Evolutionary conservation across 2,329 filamentous ascomycete genomes (phyloP).

Genomic region (Leptoxyphium fumago): DNA sequence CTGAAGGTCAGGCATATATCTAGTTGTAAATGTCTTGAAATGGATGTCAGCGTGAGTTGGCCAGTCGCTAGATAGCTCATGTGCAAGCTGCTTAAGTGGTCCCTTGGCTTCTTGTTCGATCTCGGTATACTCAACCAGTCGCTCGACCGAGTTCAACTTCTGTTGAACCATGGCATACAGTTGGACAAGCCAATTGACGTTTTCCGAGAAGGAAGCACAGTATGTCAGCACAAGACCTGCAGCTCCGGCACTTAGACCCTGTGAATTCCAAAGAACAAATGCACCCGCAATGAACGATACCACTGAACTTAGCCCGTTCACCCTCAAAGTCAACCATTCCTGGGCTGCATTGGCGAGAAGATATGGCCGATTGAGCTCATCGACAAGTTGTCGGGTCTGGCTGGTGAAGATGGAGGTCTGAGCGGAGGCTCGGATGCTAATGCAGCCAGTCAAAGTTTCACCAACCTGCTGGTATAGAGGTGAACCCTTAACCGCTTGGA

Average conservation of each 20-base stretch:
- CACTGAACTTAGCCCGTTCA: constrained; percentile 71
- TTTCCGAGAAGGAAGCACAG: constrained; percentile 85
- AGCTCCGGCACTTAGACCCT: constrained; percentile 69
- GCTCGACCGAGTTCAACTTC: constrained; percentile 96
- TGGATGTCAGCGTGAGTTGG: constrained; percentile 66
- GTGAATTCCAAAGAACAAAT: constrained; percentile 70
- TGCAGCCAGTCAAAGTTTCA: constrained; percentile 84
- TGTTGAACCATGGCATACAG: constrained; percentile 87
- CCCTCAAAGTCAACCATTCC: constrained; percentile 80
- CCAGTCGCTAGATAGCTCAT: constrained; percentile 46
- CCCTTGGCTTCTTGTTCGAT: constrained; percentile 76
- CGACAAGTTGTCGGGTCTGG: constrained; percentile 73
- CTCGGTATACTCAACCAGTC: constrained; percentile 62
- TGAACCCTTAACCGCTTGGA: constrained; percentile 82
- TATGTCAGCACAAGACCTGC: constrained; percentile 86
- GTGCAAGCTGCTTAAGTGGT: constrained; percentile 45
- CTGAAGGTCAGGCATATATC: constrained; percentile 70
- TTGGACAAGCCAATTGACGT: constrained; percentile 83
- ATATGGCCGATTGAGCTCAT: constrained; percentile 76
- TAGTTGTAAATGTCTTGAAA: constrained; percentile 69
- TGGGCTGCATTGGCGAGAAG: constrained; percentile 92
- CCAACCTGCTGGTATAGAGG: constrained; percentile 93
- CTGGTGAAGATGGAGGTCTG: constrained; percentile 80
- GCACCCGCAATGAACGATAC: constrained; percentile 83
- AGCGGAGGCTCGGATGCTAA: constrained; percentile 85